Evolutionary conservation across 2,329 filamentous ascomycete genomes (phyloP), one percentile per base, ranked within the genome.

Genomic region (Diaporthe vexans): DNA sequence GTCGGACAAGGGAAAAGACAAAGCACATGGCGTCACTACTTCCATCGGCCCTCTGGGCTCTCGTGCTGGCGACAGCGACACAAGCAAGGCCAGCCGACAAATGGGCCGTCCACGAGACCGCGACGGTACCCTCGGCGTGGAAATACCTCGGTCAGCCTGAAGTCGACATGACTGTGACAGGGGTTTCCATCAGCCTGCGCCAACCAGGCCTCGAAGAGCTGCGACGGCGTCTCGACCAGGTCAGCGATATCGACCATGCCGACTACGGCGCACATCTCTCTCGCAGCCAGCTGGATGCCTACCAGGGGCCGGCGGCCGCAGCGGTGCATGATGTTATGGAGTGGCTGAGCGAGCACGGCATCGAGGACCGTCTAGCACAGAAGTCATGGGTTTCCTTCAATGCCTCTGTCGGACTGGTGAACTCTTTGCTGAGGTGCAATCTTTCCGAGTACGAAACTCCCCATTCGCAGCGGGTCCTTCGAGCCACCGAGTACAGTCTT

Each of bases 311-410:
- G 29, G 46, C 61, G 8, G 29, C 46, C 13, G 46, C n/a, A n/a
- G 61, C 61, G 24, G 21, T 67, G 29, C 61, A 67, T 19, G 13
- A 37, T 37, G 13, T 67, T 4, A 37, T 67, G 61, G 11, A 67
- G 19, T 67, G 61, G 61, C 24, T 67, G 26, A 52, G 61, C 29
- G 61, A 4, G 29, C 61, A 67, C n/a, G 61, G 61, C 43, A 67
- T 51, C 61, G 61, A 67, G 29, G 61, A 67, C 43, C 61, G 61
- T 24, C 43, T 51, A 29, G 43, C 29, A 8, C 61, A 67, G 11
- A 67, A 67, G 29, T 52, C 61, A n/a, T 52, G 46, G 61, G 43
- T 67, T 52, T 67, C 46, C 21, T 67, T 67, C 29, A 67, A 67
- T 13, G 46, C 61, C 46, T 24, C 61, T 67, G 61, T 52, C 29